These are phyloP conservation scores for Solanum bulbocastanum DNA, from an alignment of 257 asterid species.

Conservation along the genomic window DNA sequence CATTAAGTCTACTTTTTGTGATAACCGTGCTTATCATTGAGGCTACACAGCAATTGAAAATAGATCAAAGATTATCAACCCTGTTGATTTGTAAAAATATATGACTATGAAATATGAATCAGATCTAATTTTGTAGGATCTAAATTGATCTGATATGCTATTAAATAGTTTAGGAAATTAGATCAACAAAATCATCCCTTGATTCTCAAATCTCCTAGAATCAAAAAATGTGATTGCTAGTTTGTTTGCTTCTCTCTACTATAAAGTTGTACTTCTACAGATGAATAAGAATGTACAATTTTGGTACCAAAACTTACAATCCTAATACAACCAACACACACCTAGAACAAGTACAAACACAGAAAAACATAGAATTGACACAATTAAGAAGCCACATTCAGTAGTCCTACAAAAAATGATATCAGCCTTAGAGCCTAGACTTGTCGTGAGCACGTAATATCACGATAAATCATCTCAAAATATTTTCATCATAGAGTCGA, in stretches of 20 bases:
- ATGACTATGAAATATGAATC: not conserved
- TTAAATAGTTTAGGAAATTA: not conserved
- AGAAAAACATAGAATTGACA: not conserved
- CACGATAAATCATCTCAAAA: not conserved
- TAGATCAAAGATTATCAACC: not conserved
- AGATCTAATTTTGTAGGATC: not conserved
- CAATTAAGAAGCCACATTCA: not conserved
- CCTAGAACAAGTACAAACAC: not conserved
- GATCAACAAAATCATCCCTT: not conserved
- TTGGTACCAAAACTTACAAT: not conserved
- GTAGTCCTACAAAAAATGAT: not conserved
- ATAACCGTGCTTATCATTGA: not conserved
- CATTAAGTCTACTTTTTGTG: not conserved
- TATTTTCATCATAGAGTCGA: not conserved
- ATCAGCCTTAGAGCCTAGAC: not conserved
- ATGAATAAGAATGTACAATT: not conserved
- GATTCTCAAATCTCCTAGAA: not conserved
- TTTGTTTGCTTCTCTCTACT: not conserved
- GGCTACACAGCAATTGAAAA: not conserved
- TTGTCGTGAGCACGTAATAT: not conserved
- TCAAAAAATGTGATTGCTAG: not conserved
- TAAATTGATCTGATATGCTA: not conserved
- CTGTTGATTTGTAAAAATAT: not conserved
- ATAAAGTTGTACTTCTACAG: not conserved
- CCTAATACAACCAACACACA: not conserved